These are phyloP conservation scores for Debaryomyces fabryi DNA, from an alignment of 1,139 yeast genomes.

Conservation along the genomic window DNA sequence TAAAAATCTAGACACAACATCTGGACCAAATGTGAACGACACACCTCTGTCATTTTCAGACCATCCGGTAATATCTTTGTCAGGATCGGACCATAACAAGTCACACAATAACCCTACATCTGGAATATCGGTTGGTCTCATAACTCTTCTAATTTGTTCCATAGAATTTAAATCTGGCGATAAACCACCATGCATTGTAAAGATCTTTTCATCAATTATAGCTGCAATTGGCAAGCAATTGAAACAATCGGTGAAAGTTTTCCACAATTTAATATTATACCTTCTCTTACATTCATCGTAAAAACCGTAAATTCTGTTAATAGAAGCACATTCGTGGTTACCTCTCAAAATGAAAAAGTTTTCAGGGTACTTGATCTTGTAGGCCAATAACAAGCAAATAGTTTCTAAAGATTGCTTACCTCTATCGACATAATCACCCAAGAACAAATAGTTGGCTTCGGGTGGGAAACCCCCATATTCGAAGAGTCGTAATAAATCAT, in stretches of 20 bases:
- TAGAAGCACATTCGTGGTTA: constrained; percentile 96
- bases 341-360: constrained; percentile 95
- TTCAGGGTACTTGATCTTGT: constrained; percentile 96
- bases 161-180: constrained; percentile 95
- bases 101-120: constrained; percentile 96
- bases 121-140: constrained; percentile 99
- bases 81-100: constrained; percentile 97
- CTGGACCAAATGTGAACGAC: constrained; percentile 96
- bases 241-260: constrained; percentile 96
- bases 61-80: constrained; percentile 97
- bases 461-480: constrained; percentile 99
- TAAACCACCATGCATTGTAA: constrained; percentile 98
- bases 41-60: constrained; percentile 98
- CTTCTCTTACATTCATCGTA: constrained; percentile 98
- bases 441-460: constrained; percentile 92
- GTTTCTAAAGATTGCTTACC: constrained; percentile 97
- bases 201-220: constrained; percentile 94
- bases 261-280: constrained; percentile 96
- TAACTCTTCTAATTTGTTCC: constrained; percentile 97
- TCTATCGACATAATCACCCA: constrained; percentile 98
- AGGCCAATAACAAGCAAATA: constrained; percentile 87
- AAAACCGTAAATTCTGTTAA: constrained; percentile 95
- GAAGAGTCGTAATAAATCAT: constrained; percentile 89
- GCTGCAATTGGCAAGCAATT: constrained; percentile 98
- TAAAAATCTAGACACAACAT: constrained; percentile 89